These are phyloP conservation scores for Salix koriyanagi DNA, from an alignment of 345 rosid genomes.

Conservation along the genomic window DNA sequence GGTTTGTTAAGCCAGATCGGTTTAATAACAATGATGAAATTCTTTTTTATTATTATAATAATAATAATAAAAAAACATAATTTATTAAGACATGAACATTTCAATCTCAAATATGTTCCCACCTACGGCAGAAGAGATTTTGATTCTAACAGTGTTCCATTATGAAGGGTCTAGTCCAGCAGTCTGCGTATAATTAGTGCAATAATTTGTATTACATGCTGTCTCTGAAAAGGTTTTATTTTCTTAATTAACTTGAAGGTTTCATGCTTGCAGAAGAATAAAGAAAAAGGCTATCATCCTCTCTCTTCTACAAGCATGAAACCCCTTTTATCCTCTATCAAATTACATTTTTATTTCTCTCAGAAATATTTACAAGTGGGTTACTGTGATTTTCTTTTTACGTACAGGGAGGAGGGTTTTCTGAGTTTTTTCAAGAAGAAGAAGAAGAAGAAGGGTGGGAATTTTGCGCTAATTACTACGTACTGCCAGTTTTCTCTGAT, in stretches of 20 bases:
- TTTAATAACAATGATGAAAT: too few species aligned
- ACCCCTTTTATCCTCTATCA: not conserved
- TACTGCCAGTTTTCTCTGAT: not conserved
- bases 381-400: too few species aligned
- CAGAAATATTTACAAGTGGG: not conserved
- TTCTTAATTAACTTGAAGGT: not conserved
- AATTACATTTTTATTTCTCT: not conserved
- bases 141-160: too few species aligned
- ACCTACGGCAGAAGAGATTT: too few species aligned
- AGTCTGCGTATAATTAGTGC: not conserved
- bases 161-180: not conserved
- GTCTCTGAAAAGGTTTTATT: constrained; percentile 9
- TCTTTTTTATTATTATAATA: too few species aligned
- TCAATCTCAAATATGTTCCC: not conserved
- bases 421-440: too few species aligned
- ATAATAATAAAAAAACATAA: too few species aligned
- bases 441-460: too few species aligned
- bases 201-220: constrained; percentile 15
- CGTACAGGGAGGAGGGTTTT: too few species aligned
- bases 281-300: not conserved
- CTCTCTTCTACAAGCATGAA: not conserved
- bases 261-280: constrained; percentile 1
- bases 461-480: too few species aligned
- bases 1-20: too few species aligned
- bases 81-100: not conserved